Percentiles rank a stretch among this genome's conserved stretches.
Evolutionary conservation across 2,329 filamentous ascomycete genomes (phyloP).

Genomic region (Fusarium temperatum): DNA sequence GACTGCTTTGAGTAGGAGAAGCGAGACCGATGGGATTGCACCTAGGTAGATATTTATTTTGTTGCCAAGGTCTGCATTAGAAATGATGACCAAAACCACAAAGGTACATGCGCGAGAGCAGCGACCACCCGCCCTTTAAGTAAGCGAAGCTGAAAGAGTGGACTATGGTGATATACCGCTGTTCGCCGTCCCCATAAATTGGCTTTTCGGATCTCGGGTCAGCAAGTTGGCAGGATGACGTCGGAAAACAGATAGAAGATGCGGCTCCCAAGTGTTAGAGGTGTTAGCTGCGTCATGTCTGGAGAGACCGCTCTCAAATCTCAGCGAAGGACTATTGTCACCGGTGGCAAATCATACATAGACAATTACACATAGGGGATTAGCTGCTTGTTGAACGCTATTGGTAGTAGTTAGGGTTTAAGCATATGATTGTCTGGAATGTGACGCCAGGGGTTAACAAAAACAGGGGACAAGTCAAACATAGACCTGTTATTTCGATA

Average conservation of each 20-base stretch:
- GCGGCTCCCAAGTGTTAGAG: background rate
- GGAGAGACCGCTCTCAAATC: background rate
- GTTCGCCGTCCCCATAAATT: background rate
- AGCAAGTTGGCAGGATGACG: background rate
- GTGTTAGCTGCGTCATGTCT: background rate
- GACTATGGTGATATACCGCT: background rate
- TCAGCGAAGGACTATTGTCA: fast-evolving
- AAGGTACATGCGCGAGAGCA: background rate
- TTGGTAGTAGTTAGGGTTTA: background rate
- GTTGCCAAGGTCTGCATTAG: fast-evolving
- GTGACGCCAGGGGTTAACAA: background rate
- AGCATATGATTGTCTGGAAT: background rate
- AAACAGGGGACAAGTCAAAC: background rate
- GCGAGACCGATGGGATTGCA: background rate
- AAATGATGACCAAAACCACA: background rate
- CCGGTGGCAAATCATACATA: background rate
- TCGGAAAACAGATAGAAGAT: background rate
- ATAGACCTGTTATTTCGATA: background rate
- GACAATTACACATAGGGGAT: background rate
- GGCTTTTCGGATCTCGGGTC: no score
- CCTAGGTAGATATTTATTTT: background rate
- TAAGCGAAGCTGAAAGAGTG: fast-evolving
- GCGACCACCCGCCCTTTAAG: background rate
- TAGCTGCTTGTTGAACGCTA: background rate
- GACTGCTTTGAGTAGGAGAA: background rate